Evolutionary conservation across 352 stramenopile species (phyloP), one percentile per base, ranked within the genome.

Genomic region (Globisporangium iwayamae): DNA sequence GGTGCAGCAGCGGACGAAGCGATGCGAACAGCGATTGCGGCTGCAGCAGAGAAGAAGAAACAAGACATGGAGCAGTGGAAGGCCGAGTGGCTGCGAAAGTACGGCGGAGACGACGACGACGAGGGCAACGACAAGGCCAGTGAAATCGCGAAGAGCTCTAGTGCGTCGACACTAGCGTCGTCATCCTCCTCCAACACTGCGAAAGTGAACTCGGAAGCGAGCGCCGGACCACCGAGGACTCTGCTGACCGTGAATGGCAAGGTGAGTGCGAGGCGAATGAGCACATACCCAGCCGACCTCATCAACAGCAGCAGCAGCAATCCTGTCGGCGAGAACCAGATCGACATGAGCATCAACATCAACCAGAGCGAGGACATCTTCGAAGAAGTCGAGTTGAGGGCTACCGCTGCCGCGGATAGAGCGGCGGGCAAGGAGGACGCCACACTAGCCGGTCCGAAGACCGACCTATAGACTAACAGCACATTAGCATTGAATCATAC

Each of bases 311-410:
- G 13, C 13, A 46, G 13, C 13, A 46, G 18, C 43, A 48, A 14
- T 22, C 38, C 59, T 0, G 32, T 71, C 13, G 66, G 69, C 34
- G 63, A 79, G 48, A 64, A 61, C 5, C 69, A 78, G 18, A 73
- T 79, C 20, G 63, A 73, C 45, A 76, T 79, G 71, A 74, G 57
- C 39, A 54, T 67, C 38, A 54, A 56, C 20, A 55, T 89, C 25
- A 74, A 87, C 43, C 74, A 78, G 63, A 89, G 79, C 62, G 79
- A 89, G 39, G 75, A 71, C 14, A 74, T 87, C 50, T 74, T 84
- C 48, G 68, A 88, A 16, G 70, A 82, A 7, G 68, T 75, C 1
- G 69, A 73, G 13, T 55, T 56, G 53, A 13, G n/a, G 13, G 38
- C 43, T 4, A 32, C 4, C 22, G 18, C 16, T 48, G 18, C 43